These are phyloP conservation scores for Pyracantha coccinea DNA, from an alignment of 331 rosid species.

Conservation along the genomic window DNA sequence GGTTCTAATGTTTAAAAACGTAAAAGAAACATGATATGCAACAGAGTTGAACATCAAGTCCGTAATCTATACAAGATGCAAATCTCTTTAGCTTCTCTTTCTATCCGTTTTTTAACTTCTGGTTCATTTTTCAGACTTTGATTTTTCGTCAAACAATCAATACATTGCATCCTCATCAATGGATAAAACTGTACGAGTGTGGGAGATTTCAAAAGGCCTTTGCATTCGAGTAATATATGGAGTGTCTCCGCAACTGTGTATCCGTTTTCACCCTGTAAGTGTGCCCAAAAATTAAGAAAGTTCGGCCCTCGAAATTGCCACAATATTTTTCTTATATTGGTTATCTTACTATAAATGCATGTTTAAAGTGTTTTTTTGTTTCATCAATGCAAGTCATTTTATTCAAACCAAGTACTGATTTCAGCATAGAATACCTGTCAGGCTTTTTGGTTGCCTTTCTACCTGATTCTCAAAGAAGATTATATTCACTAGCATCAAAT, in stretches of 20 bases:
- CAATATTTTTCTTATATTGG: background rate
- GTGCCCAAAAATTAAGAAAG: constrained; percentile 5
- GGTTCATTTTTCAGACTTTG: constrained; percentile 71
- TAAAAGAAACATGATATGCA: background rate
- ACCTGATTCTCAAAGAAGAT: background rate
- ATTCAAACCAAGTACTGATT: background rate
- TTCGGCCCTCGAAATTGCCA: background rate
- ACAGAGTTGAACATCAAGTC: background rate
- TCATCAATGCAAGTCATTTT: background rate
- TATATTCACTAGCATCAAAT: background rate
- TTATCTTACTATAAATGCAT: background rate
- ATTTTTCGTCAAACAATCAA: constrained; percentile 93
- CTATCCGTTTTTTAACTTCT: constrained; percentile 24
- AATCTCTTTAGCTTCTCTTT: background rate
- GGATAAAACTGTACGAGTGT: constrained; percentile 96
- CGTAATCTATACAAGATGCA: background rate
- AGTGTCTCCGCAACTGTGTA: constrained; percentile 82
- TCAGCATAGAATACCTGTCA: background rate
- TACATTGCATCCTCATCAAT: constrained; percentile 90
- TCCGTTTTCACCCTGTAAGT: constrained; percentile 99
- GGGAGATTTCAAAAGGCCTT: constrained; percentile 83
- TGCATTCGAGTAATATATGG: constrained; percentile 99
- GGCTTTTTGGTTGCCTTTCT: background rate
- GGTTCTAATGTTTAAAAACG: background rate
- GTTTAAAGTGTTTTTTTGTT: background rate